A percentile compares a stretch with the other conserved stretches of the same genome.
phyloP scores from a whole-genome alignment of 768 basidiomycete genomes.

The Auriscalpium vulgare region DNA sequence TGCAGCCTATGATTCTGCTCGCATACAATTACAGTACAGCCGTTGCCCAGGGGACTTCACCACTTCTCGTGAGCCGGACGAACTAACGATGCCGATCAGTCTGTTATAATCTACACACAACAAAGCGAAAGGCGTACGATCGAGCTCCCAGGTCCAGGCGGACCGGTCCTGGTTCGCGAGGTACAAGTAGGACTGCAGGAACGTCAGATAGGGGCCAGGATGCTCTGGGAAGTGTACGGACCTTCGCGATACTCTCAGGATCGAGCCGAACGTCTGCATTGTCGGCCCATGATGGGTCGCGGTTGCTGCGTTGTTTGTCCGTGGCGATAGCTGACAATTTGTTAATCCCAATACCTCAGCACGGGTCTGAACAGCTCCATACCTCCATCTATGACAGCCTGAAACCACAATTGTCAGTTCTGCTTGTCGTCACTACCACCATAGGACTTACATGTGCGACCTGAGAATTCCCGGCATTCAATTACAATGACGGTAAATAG shows the following conservation, averaged over 20 bases:
- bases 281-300: conserved; percentile 28
- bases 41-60: conserved; percentile 20
- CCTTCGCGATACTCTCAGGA: conserved; percentile 66
- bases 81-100: conserved; percentile 21
- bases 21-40: too few relatives aligned
- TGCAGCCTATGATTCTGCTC: too few relatives aligned
- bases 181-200: conserved; percentile 40
- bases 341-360: background rate
- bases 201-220: background rate
- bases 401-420: background rate
- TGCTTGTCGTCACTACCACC: background rate
- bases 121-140: conserved; percentile 39
- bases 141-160: conserved; percentile 75
- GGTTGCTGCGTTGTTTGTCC: background rate
- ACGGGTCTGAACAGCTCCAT: background rate
- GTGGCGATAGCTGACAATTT: conserved; percentile 21
- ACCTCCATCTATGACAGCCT: conserved; percentile 70
- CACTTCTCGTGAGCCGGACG: conserved; percentile 50
- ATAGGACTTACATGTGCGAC: background rate
- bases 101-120: background rate
- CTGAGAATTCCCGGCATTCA: background rate
- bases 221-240: conserved; percentile 21
- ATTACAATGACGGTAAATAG: background rate
- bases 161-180: conserved; percentile 52
- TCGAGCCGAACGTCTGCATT: conserved; percentile 42